A percentile compares a stretch with the other conserved stretches of the same genome.
Evolutionary conservation across 495 filamentous ascomycete species (phyloP).

Genomic region (Penicillium maclennaniae): DNA sequence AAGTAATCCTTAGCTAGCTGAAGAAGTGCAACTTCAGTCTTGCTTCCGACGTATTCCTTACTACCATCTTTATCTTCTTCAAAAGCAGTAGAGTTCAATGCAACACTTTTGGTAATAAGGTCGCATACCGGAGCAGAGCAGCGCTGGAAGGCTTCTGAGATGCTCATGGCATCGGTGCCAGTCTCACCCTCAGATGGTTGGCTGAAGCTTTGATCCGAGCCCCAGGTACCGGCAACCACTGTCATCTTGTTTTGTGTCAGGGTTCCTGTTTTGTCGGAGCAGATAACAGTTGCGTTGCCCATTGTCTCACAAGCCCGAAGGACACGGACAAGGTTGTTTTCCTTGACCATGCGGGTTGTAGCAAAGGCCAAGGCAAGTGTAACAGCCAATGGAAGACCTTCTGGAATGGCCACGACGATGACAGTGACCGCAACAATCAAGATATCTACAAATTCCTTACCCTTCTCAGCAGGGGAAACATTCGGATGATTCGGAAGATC

Average conservation of each 20-base stretch:
- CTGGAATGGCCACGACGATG: constrained; percentile 67
- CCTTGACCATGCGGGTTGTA: constrained; percentile 65
- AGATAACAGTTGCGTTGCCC: constrained; percentile 68
- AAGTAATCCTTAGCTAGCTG: constrained; percentile 57
- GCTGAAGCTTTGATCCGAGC: constrained; percentile 50
- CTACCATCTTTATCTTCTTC: constrained; percentile 57
- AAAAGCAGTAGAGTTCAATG: constrained; percentile 65
- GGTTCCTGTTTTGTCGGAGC: constrained; percentile 69
- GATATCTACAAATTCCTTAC: constrained; percentile 61
- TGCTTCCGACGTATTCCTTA: constrained; percentile 60
- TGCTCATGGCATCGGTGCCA: constrained; percentile 11
- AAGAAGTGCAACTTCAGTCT: constrained; percentile 68
- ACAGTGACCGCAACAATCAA: constrained; percentile 68
- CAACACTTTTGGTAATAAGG: constrained; percentile 58
- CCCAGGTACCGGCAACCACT: constrained; percentile 59
- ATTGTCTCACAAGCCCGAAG: constrained; percentile 68
- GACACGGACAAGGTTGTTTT: constrained; percentile 65
- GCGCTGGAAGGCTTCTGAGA: constrained; percentile 34
- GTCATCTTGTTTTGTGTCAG: constrained; percentile 72
- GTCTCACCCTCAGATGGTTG: constrained; percentile 31
- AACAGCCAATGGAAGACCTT: constrained; percentile 64
- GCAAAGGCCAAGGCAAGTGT: constrained; percentile 68
- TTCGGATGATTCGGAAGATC: constrained; percentile 45
- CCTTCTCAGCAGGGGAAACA: constrained; percentile 51
- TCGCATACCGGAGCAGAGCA: constrained; percentile 39